Conservation (phyloP, 805 yeast genomes). For the Metschnikowia lachancei region DNA sequence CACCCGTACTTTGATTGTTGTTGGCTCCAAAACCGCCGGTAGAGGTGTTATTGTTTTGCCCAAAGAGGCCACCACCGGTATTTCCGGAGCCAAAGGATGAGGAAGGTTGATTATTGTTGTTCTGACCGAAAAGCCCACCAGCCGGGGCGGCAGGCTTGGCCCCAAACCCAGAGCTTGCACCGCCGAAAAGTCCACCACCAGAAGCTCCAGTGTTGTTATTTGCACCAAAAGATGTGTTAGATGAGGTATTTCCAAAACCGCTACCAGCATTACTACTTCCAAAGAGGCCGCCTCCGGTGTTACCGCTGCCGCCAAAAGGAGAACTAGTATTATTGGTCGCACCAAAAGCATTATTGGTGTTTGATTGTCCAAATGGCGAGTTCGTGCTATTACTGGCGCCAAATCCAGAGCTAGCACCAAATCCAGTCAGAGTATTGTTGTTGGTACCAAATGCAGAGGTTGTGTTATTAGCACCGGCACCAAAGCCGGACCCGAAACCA, state of each 20-base stretch:
- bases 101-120: conserved; percentile 17
- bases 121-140: conserved; percentile 16
- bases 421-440: conserved; percentile 24
- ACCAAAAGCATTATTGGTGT: conserved; percentile 29
- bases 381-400: conserved; percentile 14
- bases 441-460: conserved; percentile 25
- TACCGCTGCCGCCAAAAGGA: conserved; percentile 15
- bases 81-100: conserved; percentile 10
- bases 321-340: conserved; percentile 25
- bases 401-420: conserved; percentile 12
- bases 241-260: conserved; percentile 13
- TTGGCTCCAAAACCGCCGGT: conserved; percentile 19
- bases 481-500: conserved; percentile 36
- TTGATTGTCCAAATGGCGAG: conserved; percentile 16
- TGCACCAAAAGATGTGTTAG: conserved; percentile 17
- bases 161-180: conserved; percentile 29
- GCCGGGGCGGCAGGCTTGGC: conserved; percentile 21
- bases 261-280: conserved; percentile 14
- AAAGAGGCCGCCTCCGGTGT: conserved; percentile 15
- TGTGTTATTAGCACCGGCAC: conserved; percentile 27
- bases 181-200: conserved; percentile 44
- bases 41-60: conserved; percentile 13
- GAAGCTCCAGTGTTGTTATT: conserved; percentile 6
- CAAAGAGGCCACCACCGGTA: conserved; percentile 19
- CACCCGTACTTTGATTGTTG: conserved; percentile 12